Conservation (phyloP, 2,329 filamentous ascomycete species). For the Penicillium sp. region DNA sequence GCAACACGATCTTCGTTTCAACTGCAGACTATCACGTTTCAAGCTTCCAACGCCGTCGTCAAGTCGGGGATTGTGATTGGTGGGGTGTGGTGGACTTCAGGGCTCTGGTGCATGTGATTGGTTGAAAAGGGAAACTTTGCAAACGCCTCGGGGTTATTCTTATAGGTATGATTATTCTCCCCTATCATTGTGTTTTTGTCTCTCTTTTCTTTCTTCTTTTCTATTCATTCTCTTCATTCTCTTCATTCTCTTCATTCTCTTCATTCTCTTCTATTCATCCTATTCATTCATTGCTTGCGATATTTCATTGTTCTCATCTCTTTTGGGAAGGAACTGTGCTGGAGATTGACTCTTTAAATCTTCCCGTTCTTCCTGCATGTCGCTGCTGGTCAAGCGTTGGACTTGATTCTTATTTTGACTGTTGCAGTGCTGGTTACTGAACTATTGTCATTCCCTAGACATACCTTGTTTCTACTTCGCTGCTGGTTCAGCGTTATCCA, state of each 20-base stretch:
- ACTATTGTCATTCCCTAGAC: conserved; percentile 17
- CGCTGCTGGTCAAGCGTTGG: conserved; percentile 17
- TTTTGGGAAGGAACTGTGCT: conserved; percentile 9
- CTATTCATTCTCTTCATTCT: not conserved
- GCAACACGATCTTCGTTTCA: conserved; percentile 25
- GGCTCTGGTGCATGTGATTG: conserved; percentile 16
- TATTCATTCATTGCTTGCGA: not conserved
- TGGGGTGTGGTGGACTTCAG: conserved; percentile 12
- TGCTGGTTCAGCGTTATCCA: conserved; percentile 32
- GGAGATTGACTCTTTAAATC: conserved; percentile 10
- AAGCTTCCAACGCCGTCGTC: conserved; percentile 10
- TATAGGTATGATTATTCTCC: not conserved
- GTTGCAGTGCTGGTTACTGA: conserved; percentile 32
- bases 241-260: not conserved
- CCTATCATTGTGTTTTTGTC: not conserved
- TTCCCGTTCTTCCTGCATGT: conserved; percentile 3
- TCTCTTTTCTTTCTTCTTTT: not conserved
- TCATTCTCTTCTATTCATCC: conserved; percentile 3
- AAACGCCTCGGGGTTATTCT: not conserved
- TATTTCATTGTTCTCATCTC: not conserved
- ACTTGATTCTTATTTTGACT: not conserved
- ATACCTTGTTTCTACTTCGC: conserved; percentile 15
- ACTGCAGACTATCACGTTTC: conserved; percentile 20
- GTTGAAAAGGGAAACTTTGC: conserved; percentile 1
- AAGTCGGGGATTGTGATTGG: conserved; percentile 18